phyloP scores from a whole-genome alignment of 2,329 filamentous ascomycete species.

The Delphinella strobiligena region DNA sequence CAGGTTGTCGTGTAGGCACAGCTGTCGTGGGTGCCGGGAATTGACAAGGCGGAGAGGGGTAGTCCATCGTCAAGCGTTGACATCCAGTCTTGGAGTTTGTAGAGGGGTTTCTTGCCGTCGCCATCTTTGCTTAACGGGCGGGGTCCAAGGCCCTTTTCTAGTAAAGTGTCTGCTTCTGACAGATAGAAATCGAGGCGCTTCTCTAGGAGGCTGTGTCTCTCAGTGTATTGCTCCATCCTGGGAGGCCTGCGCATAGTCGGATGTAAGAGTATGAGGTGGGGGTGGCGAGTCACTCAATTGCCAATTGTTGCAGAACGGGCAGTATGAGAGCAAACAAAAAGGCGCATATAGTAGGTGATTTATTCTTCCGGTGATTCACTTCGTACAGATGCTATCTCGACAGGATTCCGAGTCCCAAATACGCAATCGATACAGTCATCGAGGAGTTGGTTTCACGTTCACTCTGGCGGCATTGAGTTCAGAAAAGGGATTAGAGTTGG shows the following conservation, averaged over 20 bases:
- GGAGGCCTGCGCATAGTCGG: too few species aligned
- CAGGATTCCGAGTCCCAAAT: background rate
- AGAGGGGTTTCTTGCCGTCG: background rate
- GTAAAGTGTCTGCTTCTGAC: background rate
- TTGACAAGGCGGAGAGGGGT: slow-evolving; percentile 18
- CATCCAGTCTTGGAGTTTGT: slow-evolving; percentile 15
- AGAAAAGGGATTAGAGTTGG: background rate
- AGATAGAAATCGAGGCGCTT: background rate
- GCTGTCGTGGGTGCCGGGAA: slow-evolving; percentile 25
- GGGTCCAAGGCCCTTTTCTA: background rate
- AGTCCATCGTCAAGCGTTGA: slow-evolving; percentile 13
- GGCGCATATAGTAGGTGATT: too few species aligned
- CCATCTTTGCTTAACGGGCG: background rate
- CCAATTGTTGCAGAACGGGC: too few species aligned
- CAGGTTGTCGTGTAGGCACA: slow-evolving; percentile 22
- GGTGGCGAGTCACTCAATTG: too few species aligned
- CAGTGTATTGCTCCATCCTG: too few species aligned
- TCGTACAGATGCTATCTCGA: background rate
- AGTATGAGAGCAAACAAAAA: too few species aligned
- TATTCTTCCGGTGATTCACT: background rate
- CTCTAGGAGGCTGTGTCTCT: too few species aligned
- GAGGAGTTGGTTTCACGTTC: background rate
- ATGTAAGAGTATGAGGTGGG: too few species aligned
- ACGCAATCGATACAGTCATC: background rate
- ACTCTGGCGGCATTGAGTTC: too few species aligned